phyloP scores from a whole-genome alignment of 164 flowering plant genomes.

The Buxus sempervirens region DNA sequence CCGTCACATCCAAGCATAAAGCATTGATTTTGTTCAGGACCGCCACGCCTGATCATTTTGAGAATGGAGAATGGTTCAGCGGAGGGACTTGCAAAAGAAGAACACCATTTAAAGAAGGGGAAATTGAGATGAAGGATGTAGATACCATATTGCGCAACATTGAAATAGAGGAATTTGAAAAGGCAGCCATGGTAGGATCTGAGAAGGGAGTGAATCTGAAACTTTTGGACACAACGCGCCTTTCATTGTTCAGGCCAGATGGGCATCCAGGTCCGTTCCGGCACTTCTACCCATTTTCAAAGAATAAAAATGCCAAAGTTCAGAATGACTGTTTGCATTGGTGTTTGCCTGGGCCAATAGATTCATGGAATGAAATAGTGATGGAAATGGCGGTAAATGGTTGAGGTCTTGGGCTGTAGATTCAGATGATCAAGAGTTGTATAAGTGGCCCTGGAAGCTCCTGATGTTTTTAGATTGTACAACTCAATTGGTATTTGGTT shows the following conservation, averaged over 20 bases:
- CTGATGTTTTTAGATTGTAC: neutral
- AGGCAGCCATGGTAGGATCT: conserved; percentile 40
- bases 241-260: conserved; percentile 69
- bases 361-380: conserved; percentile 74
- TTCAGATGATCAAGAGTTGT: neutral
- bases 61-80: conserved; percentile 81
- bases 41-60: conserved; percentile 87
- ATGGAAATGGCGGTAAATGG: conserved; percentile 29
- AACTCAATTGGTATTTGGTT: neutral
- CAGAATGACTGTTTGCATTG: conserved; percentile 84
- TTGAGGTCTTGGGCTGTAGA: neutral
- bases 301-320: conserved; percentile 40
- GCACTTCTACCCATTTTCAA: conserved; percentile 59
- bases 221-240: conserved; percentile 60
- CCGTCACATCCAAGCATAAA: conserved; percentile 45
- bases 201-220: conserved; percentile 45
- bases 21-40: conserved; percentile 56
- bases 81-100: conserved; percentile 74
- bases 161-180: conserved; percentile 62
- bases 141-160: conserved; percentile 38
- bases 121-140: conserved; percentile 44
- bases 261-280: conserved; percentile 93
- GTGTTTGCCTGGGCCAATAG: conserved; percentile 94
- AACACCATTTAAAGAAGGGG: conserved; percentile 64
- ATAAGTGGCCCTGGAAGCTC: neutral